These are phyloP conservation scores for Canna indica DNA, from an alignment of 176 grass and related monocot species.

Conservation along the genomic window DNA sequence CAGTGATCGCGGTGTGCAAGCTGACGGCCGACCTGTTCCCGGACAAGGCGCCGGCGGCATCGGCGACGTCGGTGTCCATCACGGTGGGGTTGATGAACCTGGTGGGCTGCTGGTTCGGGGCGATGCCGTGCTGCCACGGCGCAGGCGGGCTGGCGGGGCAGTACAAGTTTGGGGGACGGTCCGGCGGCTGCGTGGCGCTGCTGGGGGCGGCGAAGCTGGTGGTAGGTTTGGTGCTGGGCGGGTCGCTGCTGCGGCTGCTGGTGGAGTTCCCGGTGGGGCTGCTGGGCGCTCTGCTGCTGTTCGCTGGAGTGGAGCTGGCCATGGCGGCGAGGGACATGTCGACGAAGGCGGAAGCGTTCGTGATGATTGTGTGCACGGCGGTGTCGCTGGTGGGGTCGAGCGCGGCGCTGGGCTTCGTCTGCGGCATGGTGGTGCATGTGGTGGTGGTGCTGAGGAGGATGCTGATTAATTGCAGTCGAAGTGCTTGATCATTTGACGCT, in stretches of 20 bases:
- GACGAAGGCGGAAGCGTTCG: conserved; percentile 53
- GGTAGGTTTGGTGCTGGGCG: conserved; percentile 49
- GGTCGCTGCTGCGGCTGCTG: conserved; percentile 53
- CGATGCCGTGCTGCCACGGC: conserved; percentile 92
- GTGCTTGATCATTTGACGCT: too few species aligned
- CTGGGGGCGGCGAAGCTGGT: conserved; percentile 59
- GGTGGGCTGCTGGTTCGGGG: conserved; percentile 87
- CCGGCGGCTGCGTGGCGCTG: conserved; percentile 54
- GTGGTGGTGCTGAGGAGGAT: too few species aligned
- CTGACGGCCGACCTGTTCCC: conserved; percentile 71
- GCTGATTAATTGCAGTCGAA: too few species aligned
- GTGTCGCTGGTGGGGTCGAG: conserved; percentile 71
- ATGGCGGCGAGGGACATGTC: conserved; percentile 77
- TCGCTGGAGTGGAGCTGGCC: conserved; percentile 67
- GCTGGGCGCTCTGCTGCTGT: conserved; percentile 71
- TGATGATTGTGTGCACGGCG: conserved; percentile 60
- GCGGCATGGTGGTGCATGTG: conserved; percentile 42
- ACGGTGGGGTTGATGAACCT: conserved; percentile 87
- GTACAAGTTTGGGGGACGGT: conserved; percentile 68
- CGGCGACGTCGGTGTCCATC: conserved; percentile 56
- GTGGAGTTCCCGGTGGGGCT: conserved; percentile 53
- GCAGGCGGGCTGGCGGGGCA: conserved; percentile 77
- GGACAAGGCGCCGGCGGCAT: conserved; percentile 23
- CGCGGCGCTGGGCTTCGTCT: conserved; percentile 70
- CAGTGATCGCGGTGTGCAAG: conserved; percentile 83